Evolutionary conservation across 495 filamentous ascomycete genomes (phyloP), one percentile per base, ranked within the genome.

Genomic region (Penicillium daleae): DNA sequence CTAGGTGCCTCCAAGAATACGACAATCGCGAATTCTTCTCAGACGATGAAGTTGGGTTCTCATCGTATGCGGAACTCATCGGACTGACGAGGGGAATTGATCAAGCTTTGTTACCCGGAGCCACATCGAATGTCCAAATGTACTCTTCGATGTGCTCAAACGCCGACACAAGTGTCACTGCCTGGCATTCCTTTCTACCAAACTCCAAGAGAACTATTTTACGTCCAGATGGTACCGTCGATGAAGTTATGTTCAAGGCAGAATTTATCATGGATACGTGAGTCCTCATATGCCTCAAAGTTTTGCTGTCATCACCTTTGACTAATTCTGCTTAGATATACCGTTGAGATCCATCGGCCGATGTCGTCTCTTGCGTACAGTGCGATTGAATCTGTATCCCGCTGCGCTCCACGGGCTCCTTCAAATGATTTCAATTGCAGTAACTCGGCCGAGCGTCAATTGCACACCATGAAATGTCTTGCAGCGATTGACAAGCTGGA

Each of bases 71-170:
- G 6, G 44, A 48, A 26, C 44, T 48, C 22, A 26, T 48, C 10
- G 44, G 44, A 13, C 15, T 48, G 22, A 48, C 44, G 44, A 48
- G 44, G 22, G 44, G 44, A 24, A 48, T 48, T 15, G 44, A 48
- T 9, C 44, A 48, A 24, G 44, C 44, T 5, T 15, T 48, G 22
- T 48, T 22, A 15, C 44, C 44, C 12, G 44, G 44, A 24, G 44
- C 44, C 22, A 24, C 44, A 15, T 24, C 21, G 10, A 22, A 48
- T 48, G 22, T 26, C 22, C 44, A 26, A 10, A 2, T 48, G 2
- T 48, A 48, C 44, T 48, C 44, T 26, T 48, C 22, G 8, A 48
- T 48, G 44, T 48, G 44, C 44, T 48, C 44, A 15, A 48, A 48
- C 10, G 7, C 44, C 3, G 44, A 48, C 15, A 48, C 44, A 4